A percentile compares a stretch with the other conserved stretches of the same genome.
phyloP scores from a whole-genome alignment of 2,329 filamentous ascomycete genomes.

The Xylariaceae sp. region DNA sequence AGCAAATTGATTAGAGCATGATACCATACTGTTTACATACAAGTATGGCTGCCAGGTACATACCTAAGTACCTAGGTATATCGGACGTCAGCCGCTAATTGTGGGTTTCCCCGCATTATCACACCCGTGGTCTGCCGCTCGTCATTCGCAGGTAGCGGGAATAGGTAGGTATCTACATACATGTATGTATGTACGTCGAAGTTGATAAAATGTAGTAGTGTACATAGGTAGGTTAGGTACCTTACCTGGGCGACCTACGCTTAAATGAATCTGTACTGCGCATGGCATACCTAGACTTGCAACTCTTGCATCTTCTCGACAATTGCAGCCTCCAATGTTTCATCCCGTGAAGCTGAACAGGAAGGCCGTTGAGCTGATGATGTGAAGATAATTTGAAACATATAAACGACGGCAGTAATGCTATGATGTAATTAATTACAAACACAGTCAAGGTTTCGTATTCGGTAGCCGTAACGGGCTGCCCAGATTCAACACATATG shows the following conservation, averaged over 20 bases:
- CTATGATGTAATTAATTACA: constrained; percentile 27
- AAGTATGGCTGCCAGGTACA: too few relatives aligned
- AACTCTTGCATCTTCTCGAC: constrained; percentile 8
- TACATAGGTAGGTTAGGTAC: too few relatives aligned
- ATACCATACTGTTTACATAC: background rate
- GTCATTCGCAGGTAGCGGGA: too few relatives aligned
- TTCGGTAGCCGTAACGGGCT: background rate
- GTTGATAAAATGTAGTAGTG: too few relatives aligned
- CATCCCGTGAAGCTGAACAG: constrained; percentile 12
- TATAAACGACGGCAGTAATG: constrained; percentile 13
- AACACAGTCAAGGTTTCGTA: background rate
- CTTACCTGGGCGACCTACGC: constrained; percentile 15
- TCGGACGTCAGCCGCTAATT: constrained; percentile 17
- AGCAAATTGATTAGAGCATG: background rate
- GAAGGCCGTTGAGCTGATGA: constrained; percentile 2
- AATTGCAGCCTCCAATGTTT: constrained; percentile 1
- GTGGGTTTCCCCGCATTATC: constrained; percentile 27
- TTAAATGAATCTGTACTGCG: constrained; percentile 18
- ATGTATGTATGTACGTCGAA: constrained; percentile 1
- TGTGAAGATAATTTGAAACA: constrained; percentile 6
- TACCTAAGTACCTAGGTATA: too few relatives aligned
- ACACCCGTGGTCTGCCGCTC: constrained; percentile 20
- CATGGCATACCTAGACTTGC: constrained; percentile 29
- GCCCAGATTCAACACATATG: too few relatives aligned
- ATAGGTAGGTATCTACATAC: too few relatives aligned